Evolutionary conservation across 2,329 filamentous ascomycete species (phyloP).

Genomic region (Blumeria hordei): DNA sequence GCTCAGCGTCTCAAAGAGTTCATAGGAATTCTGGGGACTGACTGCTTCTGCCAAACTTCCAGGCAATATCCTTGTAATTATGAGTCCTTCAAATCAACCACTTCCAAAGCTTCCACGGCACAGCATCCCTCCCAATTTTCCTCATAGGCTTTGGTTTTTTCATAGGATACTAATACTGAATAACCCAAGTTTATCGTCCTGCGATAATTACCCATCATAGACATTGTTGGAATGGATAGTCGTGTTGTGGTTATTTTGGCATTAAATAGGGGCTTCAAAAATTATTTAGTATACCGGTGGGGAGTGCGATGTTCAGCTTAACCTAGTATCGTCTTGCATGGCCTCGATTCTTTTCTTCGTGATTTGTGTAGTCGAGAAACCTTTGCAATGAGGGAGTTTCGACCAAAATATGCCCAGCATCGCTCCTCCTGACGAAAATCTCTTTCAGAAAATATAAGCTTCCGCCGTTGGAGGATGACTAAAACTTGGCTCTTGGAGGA

Average conservation of each 20-base stretch:
- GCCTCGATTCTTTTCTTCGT: background rate
- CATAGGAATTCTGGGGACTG: background rate
- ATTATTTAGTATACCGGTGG: background rate
- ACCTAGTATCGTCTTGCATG: background rate
- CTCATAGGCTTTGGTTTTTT: background rate
- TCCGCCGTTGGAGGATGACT: background rate
- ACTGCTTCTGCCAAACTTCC: background rate
- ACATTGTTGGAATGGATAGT: background rate
- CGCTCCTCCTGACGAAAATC: background rate
- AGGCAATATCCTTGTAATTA: background rate
- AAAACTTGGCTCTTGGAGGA: background rate
- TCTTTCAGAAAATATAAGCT: background rate
- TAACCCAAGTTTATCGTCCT: background rate
- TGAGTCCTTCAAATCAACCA: background rate
- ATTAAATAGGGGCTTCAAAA: background rate
- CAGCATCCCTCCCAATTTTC: background rate
- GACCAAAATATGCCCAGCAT: background rate
- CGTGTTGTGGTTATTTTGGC: background rate
- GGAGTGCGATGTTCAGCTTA: background rate
- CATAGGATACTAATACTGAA: background rate
- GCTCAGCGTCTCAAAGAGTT: background rate
- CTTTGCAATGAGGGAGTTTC: background rate
- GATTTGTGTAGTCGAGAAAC: background rate
- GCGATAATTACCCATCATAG: background rate
- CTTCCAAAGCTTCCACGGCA: background rate